phyloP scores from a whole-genome alignment of 2,329 filamentous ascomycete species.

The Colletotrichum higginsianum region DNA sequence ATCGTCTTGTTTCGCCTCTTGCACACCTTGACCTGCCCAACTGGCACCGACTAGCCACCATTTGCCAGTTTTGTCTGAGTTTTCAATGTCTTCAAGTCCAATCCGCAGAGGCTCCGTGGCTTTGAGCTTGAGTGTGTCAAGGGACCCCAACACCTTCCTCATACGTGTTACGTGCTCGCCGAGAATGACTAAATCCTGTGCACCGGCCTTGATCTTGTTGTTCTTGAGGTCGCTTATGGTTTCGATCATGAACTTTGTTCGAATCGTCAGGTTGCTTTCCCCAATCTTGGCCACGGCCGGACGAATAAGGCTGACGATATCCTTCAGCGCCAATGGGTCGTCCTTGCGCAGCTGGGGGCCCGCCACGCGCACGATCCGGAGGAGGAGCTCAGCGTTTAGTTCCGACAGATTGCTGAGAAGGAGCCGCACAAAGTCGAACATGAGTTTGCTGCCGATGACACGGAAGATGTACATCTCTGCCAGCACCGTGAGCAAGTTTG shows the following conservation, averaged over 20 bases:
- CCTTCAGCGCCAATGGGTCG: slow-evolving; percentile 88
- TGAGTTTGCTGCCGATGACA: slow-evolving; percentile 83
- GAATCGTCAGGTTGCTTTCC: slow-evolving; percentile 81
- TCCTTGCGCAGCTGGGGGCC: slow-evolving; percentile 90
- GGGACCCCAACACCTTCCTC: slow-evolving; percentile 86
- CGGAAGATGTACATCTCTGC: slow-evolving; percentile 94
- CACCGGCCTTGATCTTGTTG: slow-evolving; percentile 86
- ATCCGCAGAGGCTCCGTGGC: slow-evolving; percentile 87
- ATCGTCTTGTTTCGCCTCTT: slow-evolving; percentile 38
- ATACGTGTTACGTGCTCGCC: slow-evolving; percentile 89
- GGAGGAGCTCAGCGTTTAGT: slow-evolving; percentile 87
- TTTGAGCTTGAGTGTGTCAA: slow-evolving; percentile 78
- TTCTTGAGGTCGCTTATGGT: slow-evolving; percentile 96
- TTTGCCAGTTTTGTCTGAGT: slow-evolving; percentile 89
- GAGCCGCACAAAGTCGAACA: slow-evolving; percentile 91
- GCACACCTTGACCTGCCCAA: slow-evolving; percentile 69
- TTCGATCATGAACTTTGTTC: slow-evolving; percentile 98
- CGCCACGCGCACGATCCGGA: slow-evolving; percentile 86
- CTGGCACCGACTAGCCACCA: slow-evolving; percentile 99
- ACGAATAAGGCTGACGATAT: slow-evolving; percentile 86
- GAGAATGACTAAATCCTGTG: slow-evolving; percentile 78
- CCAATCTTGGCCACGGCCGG: slow-evolving; percentile 78
- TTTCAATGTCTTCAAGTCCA: slow-evolving; percentile 84
- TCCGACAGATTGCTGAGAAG: slow-evolving; percentile 84
- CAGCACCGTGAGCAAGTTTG: slow-evolving; percentile 86